Percentiles rank a stretch among this genome's conserved stretches.
Evolutionary conservation across 345 rosid genomes (phyloP).

Genomic region (Boechera retrofracta): DNA sequence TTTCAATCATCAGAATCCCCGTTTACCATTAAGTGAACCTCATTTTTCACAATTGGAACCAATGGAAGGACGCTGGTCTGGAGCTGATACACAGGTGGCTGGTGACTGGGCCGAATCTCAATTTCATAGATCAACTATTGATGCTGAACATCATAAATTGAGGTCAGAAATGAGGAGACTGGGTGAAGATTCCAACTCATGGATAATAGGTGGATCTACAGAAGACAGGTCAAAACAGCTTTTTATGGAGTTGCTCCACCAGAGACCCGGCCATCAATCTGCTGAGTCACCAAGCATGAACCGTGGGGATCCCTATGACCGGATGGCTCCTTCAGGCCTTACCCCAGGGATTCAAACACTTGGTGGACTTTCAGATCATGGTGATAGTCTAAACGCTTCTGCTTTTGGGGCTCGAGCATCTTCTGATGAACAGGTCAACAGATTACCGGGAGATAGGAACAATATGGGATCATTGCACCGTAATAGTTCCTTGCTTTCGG

Average conservation of each 20-base stretch:
- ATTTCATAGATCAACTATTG: slow-evolving; percentile 60
- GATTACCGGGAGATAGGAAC: slow-evolving; percentile 42
- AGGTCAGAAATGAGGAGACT: slow-evolving; percentile 40
- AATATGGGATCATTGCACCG: slow-evolving; percentile 44
- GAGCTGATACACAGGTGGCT: slow-evolving; percentile 49
- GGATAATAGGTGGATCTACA: slow-evolving; percentile 56
- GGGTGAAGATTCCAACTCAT: slow-evolving; percentile 46
- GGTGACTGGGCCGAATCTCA: slow-evolving; percentile 55
- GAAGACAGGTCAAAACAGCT: slow-evolving; percentile 64
- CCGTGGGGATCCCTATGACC: slow-evolving; percentile 53
- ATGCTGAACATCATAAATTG: slow-evolving; percentile 54
- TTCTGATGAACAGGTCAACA: slow-evolving; percentile 39
- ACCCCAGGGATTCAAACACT: slow-evolving; percentile 6
- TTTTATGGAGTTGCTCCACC: slow-evolving; percentile 54
- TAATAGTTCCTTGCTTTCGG: slow-evolving; percentile 46
- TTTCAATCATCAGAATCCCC: slow-evolving; percentile 56
- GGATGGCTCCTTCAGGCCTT: slow-evolving; percentile 53
- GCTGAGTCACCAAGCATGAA: slow-evolving; percentile 49
- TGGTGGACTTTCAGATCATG: slow-evolving; percentile 43
- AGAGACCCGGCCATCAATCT: slow-evolving; percentile 49
- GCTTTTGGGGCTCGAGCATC: slow-evolving; percentile 35
- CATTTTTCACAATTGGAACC: slow-evolving; percentile 49
- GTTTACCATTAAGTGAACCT: slow-evolving; percentile 53
- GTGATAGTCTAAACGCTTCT: slow-evolving; percentile 38
- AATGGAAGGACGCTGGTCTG: slow-evolving; percentile 54